phyloP scores from a whole-genome alignment of 1,284 basidiomycete genomes.

The Cronartium quercuum region DNA sequence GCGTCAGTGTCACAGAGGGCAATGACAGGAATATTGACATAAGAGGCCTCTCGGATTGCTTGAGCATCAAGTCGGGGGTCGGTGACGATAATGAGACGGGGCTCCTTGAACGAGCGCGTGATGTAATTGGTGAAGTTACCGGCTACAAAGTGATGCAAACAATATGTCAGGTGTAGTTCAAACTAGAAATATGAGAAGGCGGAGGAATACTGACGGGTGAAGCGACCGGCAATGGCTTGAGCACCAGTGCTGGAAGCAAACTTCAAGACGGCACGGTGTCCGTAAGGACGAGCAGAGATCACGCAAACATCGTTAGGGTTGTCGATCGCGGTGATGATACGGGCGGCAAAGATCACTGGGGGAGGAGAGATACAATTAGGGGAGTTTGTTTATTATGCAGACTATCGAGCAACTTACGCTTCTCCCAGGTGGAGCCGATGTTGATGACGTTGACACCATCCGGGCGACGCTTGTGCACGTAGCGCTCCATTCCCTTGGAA shows the following conservation, averaged over 20 bases:
- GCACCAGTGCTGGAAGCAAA: slow-evolving; percentile 96
- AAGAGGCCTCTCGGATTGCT: slow-evolving; percentile 98
- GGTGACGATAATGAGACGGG: slow-evolving; percentile 93
- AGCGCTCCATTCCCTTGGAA: slow-evolving; percentile 96
- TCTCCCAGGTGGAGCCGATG: slow-evolving; percentile 99
- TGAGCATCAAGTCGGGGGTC: slow-evolving; percentile 99
- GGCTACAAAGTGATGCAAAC: slow-evolving; percentile 49
- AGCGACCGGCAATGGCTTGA: slow-evolving; percentile 95
- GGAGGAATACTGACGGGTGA: slow-evolving; percentile 60
- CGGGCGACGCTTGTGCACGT: slow-evolving; percentile 92
- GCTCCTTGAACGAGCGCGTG: slow-evolving; percentile 99
- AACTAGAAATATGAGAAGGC: not conserved
- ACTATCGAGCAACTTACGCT: slow-evolving; percentile 67
- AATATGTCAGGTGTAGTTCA: not conserved
- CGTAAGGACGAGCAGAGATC: slow-evolving; percentile 95
- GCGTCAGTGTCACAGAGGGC: slow-evolving; percentile 98
- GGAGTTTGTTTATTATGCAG: not conserved
- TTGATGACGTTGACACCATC: slow-evolving; percentile 97
- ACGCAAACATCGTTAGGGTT: slow-evolving; percentile 97
- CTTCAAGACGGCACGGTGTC: slow-evolving; percentile 98
- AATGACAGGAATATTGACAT: slow-evolving; percentile 99
- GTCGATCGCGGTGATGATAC: slow-evolving; percentile 60
- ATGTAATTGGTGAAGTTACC: slow-evolving; percentile 98
- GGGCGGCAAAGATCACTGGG: slow-evolving; percentile 47
- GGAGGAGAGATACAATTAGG: not conserved